Evolutionary conservation across 192 early-diverging fungal genomes (phyloP), one percentile per base, ranked within the genome.

Genomic region (Linnemannia schmuckeri): DNA sequence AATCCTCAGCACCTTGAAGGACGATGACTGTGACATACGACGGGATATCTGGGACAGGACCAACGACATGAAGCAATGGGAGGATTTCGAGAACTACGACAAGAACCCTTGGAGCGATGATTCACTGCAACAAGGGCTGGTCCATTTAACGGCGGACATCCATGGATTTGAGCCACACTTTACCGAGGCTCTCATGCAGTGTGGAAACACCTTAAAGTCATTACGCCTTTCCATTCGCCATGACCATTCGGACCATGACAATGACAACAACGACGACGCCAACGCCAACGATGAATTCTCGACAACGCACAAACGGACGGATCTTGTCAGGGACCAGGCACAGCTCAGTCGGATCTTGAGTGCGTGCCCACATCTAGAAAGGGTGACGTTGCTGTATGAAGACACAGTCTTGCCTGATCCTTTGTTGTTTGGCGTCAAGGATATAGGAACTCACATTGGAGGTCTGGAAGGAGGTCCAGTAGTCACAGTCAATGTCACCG

Each of bases 111-210:
- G 30, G 20, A 52, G 49, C 20, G 49, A 52, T 22, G 49, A 52
- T 22, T 4, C 18, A 52, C 49, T 18, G 18, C 6, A 30, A 2
- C 38, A 46, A 49, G 72, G 72, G 33, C 44, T 73, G 72, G 44
- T 27, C 4, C 9, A 73, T 17, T 73, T 73, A 27, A 41, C 13
- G 27, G 72, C 72, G 8, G 72, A 73, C 13, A 73, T 73, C 42
- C 42, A 73, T 46, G 42, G 72, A 24, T 46, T 73, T n/a, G 72
- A 73, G 42, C 72, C 72, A 7, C 27, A 27, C 7, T 6, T 73
- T 30, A 73, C 72, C 27, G 41, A 73, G 12, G 72, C 72, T 20
- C 42, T 73, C 13, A 73, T 73, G 27, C 41, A 49, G 18, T 73
- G 41, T 33, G 72, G 72, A 30, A 41, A 24, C 22, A 46, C 72